These are phyloP conservation scores for Thraustochytrium sp. DNA, from an alignment of 352 stramenopile genomes.

Conservation along the genomic window DNA sequence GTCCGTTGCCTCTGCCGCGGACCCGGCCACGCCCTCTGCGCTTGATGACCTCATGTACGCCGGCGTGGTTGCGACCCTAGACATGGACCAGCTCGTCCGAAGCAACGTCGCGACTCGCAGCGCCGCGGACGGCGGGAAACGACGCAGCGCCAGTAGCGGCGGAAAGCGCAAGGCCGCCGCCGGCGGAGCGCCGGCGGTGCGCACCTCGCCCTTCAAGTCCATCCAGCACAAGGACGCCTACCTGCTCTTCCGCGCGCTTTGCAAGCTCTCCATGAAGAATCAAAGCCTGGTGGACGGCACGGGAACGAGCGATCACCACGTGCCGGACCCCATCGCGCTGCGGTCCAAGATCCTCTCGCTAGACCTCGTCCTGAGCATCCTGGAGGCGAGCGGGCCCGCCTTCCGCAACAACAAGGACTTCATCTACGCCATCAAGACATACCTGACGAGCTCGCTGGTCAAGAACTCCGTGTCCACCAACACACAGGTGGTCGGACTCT, in stretches of 20 bases:
- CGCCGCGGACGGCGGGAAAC: neutral
- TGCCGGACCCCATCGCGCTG: conserved; percentile 83
- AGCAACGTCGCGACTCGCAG: neutral
- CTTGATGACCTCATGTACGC: neutral
- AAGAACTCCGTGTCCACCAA: conserved; percentile 97
- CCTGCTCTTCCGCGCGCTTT: conserved; percentile 94
- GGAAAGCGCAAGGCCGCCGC: neutral
- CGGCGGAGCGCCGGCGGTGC: neutral
- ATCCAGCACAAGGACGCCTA: conserved; percentile 96
- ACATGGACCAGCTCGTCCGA: neutral
- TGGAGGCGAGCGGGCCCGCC: conserved; percentile 88
- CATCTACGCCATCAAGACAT: conserved; percentile 91
- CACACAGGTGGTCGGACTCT: conserved; percentile 90
- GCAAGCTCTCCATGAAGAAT: conserved; percentile 86
- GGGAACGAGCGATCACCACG: conserved; percentile 47
- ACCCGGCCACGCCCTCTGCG: neutral
- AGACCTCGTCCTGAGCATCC: conserved; percentile 91
- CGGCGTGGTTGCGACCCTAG: neutral
- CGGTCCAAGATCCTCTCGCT: conserved; percentile 94
- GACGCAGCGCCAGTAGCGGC: neutral
- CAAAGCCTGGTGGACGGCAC: conserved; percentile 52
- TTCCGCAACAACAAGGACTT: conserved; percentile 92
- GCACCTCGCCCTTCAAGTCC: conserved; percentile 69
- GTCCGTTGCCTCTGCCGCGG: too few species aligned
- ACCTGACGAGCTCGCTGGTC: conserved; percentile 92